These are phyloP conservation scores for Eimeria sp. DNA, from an alignment of 169 alveolate genomes.

Conservation along the genomic window DNA sequence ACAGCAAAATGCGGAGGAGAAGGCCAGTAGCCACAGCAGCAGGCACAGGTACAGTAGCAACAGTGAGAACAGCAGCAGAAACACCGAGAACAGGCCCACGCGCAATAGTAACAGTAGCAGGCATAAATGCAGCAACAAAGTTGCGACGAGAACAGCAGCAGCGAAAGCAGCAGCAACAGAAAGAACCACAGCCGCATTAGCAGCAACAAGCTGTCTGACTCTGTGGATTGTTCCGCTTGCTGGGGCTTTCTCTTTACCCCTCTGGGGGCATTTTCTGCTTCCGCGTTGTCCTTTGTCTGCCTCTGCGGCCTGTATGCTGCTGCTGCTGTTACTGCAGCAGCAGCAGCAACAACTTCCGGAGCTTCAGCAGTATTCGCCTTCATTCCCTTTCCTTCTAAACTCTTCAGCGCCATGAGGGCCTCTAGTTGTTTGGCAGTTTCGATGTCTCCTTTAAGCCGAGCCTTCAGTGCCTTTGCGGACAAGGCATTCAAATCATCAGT, in stretches of 20 bases:
- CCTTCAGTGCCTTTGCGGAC: not conserved
- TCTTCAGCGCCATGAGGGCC: not conserved
- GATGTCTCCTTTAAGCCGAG: not conserved
- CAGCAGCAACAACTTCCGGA: not conserved
- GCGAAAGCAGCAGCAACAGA: not conserved
- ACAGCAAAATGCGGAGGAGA: not conserved
- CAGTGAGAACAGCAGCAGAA: not conserved
- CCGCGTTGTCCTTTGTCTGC: not conserved
- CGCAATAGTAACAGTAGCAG: not conserved
- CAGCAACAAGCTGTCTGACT: not conserved
- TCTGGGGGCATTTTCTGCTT: not conserved
- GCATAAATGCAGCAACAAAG: not conserved
- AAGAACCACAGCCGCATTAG: not conserved
- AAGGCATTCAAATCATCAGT: not conserved
- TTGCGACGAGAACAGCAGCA: not conserved
- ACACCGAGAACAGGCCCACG: not conserved
- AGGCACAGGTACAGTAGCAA: not conserved
- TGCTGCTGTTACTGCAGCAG: conserved; percentile 23
- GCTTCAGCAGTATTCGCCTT: not conserved
- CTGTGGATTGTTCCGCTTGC: not conserved
- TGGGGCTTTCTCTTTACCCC: not conserved
- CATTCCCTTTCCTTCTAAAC: not conserved
- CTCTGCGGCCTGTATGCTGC: not conserved
- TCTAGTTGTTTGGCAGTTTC: not conserved
- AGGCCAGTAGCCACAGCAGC: conserved; percentile 1